phyloP scores from a whole-genome alignment of 257 asterid genomes.

The Primulina huaijiensis region DNA sequence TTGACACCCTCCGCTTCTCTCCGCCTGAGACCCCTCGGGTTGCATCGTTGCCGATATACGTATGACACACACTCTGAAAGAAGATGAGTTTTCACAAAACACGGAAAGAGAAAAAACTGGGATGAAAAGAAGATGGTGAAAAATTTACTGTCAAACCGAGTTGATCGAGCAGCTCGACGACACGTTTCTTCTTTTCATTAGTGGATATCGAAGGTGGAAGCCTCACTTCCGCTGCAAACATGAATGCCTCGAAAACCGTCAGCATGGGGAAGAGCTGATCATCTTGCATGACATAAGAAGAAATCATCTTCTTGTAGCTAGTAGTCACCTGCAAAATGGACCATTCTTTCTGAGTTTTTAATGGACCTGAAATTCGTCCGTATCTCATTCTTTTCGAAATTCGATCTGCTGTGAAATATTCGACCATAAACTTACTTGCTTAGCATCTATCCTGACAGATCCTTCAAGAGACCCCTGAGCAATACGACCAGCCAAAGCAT shows the following conservation, averaged over 20 bases:
- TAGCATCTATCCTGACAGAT: constrained; percentile 75
- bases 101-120: neutral
- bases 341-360: neutral
- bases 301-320: constrained; percentile 86
- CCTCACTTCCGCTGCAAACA: too few relatives aligned
- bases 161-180: too few relatives aligned
- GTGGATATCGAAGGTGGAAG: too few relatives aligned
- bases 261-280: constrained; percentile 89
- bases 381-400: neutral
- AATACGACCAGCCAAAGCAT: constrained; percentile 83
- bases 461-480: constrained; percentile 90
- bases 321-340: constrained; percentile 65
- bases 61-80: constrained; percentile 63
- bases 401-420: neutral
- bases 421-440: constrained; percentile 44
- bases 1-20: constrained; percentile 75
- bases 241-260: constrained; percentile 76
- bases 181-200: too few relatives aligned
- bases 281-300: constrained; percentile 91
- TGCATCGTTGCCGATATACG: constrained; percentile 80
- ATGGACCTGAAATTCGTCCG: too few relatives aligned
- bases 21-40: constrained; percentile 83
- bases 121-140: neutral
- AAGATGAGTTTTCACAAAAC: neutral
- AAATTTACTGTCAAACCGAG: constrained; percentile 64